A percentile compares a stretch with the other conserved stretches of the same genome.
Evolutionary conservation across 331 rosid species (phyloP).

Genomic region (Cucumis variabilis): DNA sequence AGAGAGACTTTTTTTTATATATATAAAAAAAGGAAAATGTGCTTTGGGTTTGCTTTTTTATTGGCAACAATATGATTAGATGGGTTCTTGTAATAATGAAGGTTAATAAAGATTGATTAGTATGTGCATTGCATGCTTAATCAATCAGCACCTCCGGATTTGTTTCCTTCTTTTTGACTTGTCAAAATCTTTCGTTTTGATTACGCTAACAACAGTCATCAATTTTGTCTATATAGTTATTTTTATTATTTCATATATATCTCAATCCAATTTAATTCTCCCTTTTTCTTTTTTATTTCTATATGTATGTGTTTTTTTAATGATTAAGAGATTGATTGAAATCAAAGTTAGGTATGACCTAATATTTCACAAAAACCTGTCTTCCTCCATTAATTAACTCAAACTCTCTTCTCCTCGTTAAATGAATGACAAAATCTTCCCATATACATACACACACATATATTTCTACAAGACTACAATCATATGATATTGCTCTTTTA

Average conservation of each 20-base stretch:
- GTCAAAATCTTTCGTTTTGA: not conserved
- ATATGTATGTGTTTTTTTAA: not conserved
- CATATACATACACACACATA: too few species aligned
- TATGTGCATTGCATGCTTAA: conserved; percentile 10
- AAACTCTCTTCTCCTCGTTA: too few species aligned
- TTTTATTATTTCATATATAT: not conserved
- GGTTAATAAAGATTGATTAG: not conserved
- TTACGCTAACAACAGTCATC: not conserved
- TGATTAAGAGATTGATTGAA: not conserved
- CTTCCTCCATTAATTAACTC: too few species aligned
- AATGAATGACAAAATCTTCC: too few species aligned
- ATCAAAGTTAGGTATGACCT: too few species aligned
- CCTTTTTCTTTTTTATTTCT: not conserved
- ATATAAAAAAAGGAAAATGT: not conserved
- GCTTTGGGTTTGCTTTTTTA: conserved; percentile 13
- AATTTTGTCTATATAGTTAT: not conserved
- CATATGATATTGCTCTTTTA: too few species aligned
- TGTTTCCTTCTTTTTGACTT: conserved; percentile 21
- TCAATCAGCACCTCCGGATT: not conserved
- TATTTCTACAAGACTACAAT: too few species aligned
- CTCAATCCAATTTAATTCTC: too few species aligned
- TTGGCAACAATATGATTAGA: conserved; percentile 33
- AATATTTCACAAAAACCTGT: too few species aligned
- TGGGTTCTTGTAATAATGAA: conserved; percentile 30
- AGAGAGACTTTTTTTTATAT: not conserved